A percentile compares a stretch with the other conserved stretches of the same genome.
Evolutionary conservation across 768 basidiomycete genomes (phyloP).

Genomic region (Phlegmacium glaucopus): DNA sequence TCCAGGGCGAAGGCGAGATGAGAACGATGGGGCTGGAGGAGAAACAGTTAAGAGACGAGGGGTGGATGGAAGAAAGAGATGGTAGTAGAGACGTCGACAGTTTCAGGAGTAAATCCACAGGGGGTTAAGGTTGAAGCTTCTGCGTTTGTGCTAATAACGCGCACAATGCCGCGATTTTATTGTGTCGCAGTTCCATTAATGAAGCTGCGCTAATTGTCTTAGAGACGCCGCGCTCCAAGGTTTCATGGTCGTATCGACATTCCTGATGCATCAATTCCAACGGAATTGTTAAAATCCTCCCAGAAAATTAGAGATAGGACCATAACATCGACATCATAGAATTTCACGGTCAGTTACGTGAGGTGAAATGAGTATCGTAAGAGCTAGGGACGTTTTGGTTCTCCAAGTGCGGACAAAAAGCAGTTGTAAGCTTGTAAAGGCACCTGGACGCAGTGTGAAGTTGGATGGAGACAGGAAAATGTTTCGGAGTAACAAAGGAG

Average conservation of each 20-base stretch:
- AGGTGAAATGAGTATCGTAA: conserved; percentile 18
- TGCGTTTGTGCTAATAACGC: conserved; percentile 9
- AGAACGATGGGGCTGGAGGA: not conserved
- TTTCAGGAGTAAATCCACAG: conserved; percentile 9
- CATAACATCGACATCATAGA: conserved; percentile 1
- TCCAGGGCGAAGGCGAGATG: conserved; percentile 61
- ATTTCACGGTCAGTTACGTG: conserved; percentile 4
- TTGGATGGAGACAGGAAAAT: conserved; percentile 43
- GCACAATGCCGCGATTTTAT: conserved; percentile 14
- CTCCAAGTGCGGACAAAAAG: conserved; percentile 65
- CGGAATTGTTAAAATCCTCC: conserved; percentile 43
- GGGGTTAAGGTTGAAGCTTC: conserved; percentile 4
- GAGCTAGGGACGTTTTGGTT: conserved; percentile 14
- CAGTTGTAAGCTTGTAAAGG: conserved; percentile 51
- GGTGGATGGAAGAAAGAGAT: conserved; percentile 8
- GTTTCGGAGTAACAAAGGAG: conserved; percentile 42
- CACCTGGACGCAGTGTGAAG: conserved; percentile 42
- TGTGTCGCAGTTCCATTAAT: conserved; percentile 25
- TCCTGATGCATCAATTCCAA: conserved; percentile 65
- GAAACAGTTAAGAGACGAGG: conserved; percentile 11
- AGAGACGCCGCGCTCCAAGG: conserved; percentile 67
- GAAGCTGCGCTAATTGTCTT: conserved; percentile 56
- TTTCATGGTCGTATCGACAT: conserved; percentile 54
- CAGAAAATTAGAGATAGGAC: conserved; percentile 16
- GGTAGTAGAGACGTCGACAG: conserved; percentile 12